Percentiles rank a stretch among this genome's conserved stretches.
Conservation (phyloP, 192 early-diverging fungal species). For the Backusella macrospora region DNA sequence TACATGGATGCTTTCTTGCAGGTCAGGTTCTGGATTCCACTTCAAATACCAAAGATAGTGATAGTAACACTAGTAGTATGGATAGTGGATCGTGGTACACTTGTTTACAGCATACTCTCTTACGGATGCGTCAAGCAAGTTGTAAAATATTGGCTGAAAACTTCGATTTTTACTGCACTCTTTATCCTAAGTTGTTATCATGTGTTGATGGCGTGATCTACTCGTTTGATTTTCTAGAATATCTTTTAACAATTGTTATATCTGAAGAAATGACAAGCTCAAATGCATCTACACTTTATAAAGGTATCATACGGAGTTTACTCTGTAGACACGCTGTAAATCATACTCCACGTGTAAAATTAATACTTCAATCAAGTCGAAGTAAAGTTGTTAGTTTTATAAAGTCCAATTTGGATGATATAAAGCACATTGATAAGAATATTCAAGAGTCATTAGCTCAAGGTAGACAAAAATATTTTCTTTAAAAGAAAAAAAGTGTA, state of each 20-base stretch:
- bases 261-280: constrained; percentile 29
- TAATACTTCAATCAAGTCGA: constrained; percentile 22
- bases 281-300: constrained; percentile 31
- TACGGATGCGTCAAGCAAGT: constrained; percentile 6
- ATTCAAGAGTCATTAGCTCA: constrained; percentile 25
- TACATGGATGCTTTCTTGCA: constrained; percentile 36
- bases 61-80: background rate
- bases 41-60: background rate
- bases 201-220: constrained; percentile 41
- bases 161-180: constrained; percentile 34
- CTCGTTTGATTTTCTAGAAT: constrained; percentile 36
- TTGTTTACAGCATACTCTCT: constrained; percentile 7
- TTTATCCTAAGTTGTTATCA: constrained; percentile 37
- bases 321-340: constrained; percentile 29
- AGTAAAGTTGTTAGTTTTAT: constrained; percentile 21
- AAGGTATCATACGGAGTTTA: constrained; percentile 33
- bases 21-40: background rate
- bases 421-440: constrained; percentile 13
- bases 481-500: background rate
- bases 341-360: background rate
- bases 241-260: constrained; percentile 23
- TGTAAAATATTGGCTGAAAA: constrained; percentile 29
- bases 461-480: constrained; percentile 1
- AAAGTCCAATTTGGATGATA: background rate
- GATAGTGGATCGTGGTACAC: constrained; percentile 7